phyloP scores from a whole-genome alignment of 495 filamentous ascomycete genomes.

The Lasiosphaeria ovina region DNA sequence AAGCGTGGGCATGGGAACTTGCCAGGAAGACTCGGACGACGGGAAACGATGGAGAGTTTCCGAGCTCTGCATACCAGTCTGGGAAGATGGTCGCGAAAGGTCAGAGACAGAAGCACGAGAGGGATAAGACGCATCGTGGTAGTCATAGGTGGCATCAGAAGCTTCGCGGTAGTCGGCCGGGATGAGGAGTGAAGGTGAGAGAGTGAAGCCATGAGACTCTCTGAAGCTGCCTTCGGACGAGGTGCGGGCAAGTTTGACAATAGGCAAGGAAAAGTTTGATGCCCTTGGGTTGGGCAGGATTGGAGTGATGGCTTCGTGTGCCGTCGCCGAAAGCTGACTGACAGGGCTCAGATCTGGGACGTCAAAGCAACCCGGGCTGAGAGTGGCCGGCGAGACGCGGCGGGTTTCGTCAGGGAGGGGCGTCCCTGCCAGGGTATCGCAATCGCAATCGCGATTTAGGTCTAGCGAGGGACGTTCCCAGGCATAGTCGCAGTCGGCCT shows the following conservation, averaged over 20 bases:
- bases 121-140: slow-evolving; percentile 35
- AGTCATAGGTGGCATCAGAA: slow-evolving; percentile 33
- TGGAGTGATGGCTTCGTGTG: slow-evolving; percentile 44
- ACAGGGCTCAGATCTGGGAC: slow-evolving; percentile 47
- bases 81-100: slow-evolving; percentile 28
- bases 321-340: slow-evolving; percentile 38
- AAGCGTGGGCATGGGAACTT: slow-evolving; percentile 31
- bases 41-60: slow-evolving; percentile 28
- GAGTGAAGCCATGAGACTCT: slow-evolving; percentile 53
- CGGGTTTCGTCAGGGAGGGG: slow-evolving; percentile 22
- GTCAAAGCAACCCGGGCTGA: slow-evolving; percentile 42
- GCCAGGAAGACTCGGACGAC: slow-evolving; percentile 25
- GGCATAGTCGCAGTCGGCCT: slow-evolving; percentile 87
- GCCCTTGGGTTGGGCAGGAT: slow-evolving; percentile 31
- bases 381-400: slow-evolving; percentile 35
- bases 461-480: slow-evolving; percentile 64
- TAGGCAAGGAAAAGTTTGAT: slow-evolving; percentile 46
- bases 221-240: slow-evolving; percentile 51
- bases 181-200: slow-evolving; percentile 55
- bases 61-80: slow-evolving; percentile 31
- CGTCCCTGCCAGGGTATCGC: slow-evolving; percentile 23
- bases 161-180: slow-evolving; percentile 48
- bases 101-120: slow-evolving; percentile 47
- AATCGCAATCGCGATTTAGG: slow-evolving; percentile 33
- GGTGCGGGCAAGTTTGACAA: slow-evolving; percentile 34